Conservation (phyloP, 2,329 filamentous ascomycete genomes). For the Arthrobotrys megalospora region DNA sequence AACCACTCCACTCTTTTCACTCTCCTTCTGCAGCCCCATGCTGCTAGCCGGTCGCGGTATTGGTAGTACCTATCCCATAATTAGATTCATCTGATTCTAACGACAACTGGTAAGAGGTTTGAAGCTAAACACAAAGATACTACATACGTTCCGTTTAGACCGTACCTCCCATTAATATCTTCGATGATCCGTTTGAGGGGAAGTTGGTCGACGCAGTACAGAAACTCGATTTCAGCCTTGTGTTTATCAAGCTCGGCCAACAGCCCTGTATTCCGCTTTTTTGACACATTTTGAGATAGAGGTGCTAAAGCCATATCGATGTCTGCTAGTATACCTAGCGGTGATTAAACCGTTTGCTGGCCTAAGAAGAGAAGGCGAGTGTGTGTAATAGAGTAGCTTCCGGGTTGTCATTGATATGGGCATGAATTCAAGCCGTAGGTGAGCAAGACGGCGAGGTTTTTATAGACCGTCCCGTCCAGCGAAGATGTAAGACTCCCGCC, state of each 20-base stretch:
- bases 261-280: background rate
- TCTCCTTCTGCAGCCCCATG: constrained; percentile 4
- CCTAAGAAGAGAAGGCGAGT: no score
- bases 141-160: constrained; percentile 20
- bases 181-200: background rate
- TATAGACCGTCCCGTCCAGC: no score
- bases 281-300: background rate
- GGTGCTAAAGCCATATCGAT: background rate
- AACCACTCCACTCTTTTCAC: constrained; percentile 12
- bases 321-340: background rate
- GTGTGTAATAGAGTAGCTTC: no score
- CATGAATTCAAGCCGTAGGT: no score
- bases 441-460: no score
- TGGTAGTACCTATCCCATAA: constrained; percentile 14
- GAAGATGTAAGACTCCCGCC: no score
- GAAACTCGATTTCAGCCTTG: constrained; percentile 20
- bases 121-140: background rate
- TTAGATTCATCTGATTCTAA: background rate
- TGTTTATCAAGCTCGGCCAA: constrained; percentile 13
- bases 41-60: constrained; percentile 19
- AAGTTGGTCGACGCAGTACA: constrained; percentile 7
- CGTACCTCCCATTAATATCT: background rate
- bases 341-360: no score
- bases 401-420: no score
- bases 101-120: background rate